Evolutionary conservation across 257 asterid species (phyloP), one percentile per base, ranked within the genome.

Genomic region (Ophiorrhiza pumila): DNA sequence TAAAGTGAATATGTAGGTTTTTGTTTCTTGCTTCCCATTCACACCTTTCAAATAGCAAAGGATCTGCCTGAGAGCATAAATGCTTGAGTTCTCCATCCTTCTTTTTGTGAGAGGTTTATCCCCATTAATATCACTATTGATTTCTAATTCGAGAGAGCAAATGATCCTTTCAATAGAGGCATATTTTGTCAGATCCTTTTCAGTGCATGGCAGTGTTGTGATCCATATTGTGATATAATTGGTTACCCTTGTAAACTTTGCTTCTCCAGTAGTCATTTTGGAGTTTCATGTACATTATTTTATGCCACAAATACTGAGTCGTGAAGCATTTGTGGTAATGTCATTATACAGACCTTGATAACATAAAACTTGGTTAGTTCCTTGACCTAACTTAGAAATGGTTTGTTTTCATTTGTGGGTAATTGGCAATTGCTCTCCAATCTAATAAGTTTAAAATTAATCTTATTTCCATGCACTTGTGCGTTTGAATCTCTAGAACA

Each of bases 1-100:
- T n/a, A n/a, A n/a, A n/a, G n/a, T n/a, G n/a, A n/a, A n/a, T n/a
- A n/a, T n/a, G n/a, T n/a, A n/a, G n/a, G n/a, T n/a, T 80, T 61
- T 68, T 71, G 43, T 65, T 72, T 79, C 76, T 32, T 29, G 29
- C 74, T 76, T 70, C 73, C 32, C 47, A 64, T 46, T 66, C 66
- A 47, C 53, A 45, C 64, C 53, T 77, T 59, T 69, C 55, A 25
- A 57, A 57, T 52, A 17, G 31, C 7, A 2, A 55, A 23, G 31
- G 39, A 68, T 68, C 49, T 7, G 60, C 8, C 32, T 1, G 71
- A 14, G 25, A 18, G 9, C 39, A 64, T 20, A n/a, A 0, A 41
- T 37, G 49, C n/a, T 41, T 27, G 20, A 20, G 10, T 12, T 34
- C 42, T 37, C 4, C 42, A 37, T 41, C 7, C 12, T 35, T 22